These are phyloP conservation scores for Lagerstroemia fauriei DNA, from an alignment of 441 rosid species.

Conservation along the genomic window DNA sequence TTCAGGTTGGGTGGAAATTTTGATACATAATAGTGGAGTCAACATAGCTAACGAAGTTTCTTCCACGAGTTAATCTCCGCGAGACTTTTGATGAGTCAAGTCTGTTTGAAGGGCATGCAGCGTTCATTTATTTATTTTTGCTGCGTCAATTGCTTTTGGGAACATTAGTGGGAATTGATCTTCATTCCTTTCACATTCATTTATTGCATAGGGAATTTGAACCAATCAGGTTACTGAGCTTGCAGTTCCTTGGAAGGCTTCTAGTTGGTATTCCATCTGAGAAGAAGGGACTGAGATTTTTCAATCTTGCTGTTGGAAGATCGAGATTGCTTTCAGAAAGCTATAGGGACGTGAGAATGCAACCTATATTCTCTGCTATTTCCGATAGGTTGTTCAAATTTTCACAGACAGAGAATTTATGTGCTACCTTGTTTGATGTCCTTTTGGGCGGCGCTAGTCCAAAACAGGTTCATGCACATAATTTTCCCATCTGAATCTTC, in stretches of 20 bases:
- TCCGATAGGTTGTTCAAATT: constrained; percentile 78
- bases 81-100: background rate
- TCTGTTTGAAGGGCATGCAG: background rate
- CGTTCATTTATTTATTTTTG: background rate
- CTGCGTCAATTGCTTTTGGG: background rate
- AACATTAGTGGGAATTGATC: background rate
- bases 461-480: constrained; percentile 64
- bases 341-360: constrained; percentile 67
- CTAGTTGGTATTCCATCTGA: constrained; percentile 85
- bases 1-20: background rate
- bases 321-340: constrained; percentile 62
- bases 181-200: background rate
- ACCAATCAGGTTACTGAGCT: constrained; percentile 85
- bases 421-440: constrained; percentile 91
- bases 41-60: background rate
- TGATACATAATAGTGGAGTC: background rate
- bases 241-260: constrained; percentile 93
- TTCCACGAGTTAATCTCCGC: background rate
- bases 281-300: constrained; percentile 85
- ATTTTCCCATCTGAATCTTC: constrained; percentile 20
- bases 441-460: constrained; percentile 99
- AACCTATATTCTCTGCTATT: constrained; percentile 69
- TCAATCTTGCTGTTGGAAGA: constrained; percentile 81
- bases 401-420: constrained; percentile 82
- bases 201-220: constrained; percentile 72